Conservation (phyloP, 768 basidiomycete genomes). For the Boletus vinaceobasis region DNA sequence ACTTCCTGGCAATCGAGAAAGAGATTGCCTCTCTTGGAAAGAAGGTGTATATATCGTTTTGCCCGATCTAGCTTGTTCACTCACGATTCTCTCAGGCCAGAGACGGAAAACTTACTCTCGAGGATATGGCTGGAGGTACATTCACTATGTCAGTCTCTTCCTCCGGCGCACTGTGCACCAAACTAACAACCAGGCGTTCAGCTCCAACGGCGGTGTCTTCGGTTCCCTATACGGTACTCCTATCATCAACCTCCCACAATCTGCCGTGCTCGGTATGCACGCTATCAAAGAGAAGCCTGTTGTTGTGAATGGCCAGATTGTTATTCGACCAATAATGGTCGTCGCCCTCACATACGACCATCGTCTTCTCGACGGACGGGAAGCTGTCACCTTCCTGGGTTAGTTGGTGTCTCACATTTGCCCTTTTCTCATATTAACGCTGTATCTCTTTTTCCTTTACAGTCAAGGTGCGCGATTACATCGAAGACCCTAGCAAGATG, state of each 20-base stretch:
- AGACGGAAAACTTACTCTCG: conserved; percentile 91
- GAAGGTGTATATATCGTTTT: conserved; percentile 50
- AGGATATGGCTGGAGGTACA: conserved; percentile 98
- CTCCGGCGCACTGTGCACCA: neutral
- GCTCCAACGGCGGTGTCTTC: conserved; percentile 98
- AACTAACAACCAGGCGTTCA: conserved; percentile 28
- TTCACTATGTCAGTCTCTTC: conserved; percentile 82
- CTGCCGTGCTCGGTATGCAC: conserved; percentile 97
- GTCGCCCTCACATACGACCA: conserved; percentile 95
- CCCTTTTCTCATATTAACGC: conserved; percentile 1
- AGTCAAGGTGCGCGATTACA: conserved; percentile 92
- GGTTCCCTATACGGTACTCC: conserved; percentile 97
- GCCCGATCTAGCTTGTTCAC: conserved; percentile 2
- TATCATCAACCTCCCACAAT: conserved; percentile 95
- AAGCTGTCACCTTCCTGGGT: conserved; percentile 98
- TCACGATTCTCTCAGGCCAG: conserved; percentile 51
- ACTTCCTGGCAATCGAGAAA: conserved; percentile 87
- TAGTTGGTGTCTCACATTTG: conserved; percentile 28
- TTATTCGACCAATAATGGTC: conserved; percentile 96
- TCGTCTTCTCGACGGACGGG: conserved; percentile 90
- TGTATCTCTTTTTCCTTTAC: neutral
- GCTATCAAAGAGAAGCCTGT: conserved; percentile 87
- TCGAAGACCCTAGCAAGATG: conserved; percentile 95
- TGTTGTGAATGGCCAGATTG: conserved; percentile 92
- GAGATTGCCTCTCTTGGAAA: conserved; percentile 89